Conservation (phyloP, 139 green algal genomes). For the Chlorella sp. region DNA sequence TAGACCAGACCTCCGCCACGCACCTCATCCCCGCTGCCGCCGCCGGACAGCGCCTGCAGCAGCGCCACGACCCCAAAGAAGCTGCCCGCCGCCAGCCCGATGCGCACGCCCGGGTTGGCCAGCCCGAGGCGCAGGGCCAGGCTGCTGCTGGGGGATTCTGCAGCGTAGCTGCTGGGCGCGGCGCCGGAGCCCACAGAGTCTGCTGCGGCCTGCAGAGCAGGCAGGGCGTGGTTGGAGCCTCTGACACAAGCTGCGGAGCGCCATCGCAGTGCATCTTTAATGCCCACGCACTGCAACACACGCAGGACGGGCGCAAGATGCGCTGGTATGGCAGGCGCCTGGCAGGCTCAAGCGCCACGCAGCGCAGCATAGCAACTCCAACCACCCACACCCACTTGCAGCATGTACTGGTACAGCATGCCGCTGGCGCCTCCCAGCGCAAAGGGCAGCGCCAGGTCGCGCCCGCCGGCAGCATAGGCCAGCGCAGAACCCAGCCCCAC, state of each 20-base stretch:
- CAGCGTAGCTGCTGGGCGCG: background rate
- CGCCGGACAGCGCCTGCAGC: background rate
- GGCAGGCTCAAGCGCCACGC: no score
- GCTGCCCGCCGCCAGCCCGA: background rate
- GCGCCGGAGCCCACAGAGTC: conserved; percentile 8
- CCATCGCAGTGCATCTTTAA: no score
- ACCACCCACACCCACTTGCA: conserved; percentile 54
- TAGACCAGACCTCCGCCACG: background rate
- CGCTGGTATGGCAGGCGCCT: no score
- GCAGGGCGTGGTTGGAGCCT: background rate
- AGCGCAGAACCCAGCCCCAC: conserved; percentile 58
- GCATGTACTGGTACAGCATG: conserved; percentile 76
- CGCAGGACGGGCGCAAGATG: no score
- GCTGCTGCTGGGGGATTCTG: background rate
- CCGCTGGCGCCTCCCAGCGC: conserved; percentile 61
- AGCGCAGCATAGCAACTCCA: conserved; percentile 7
- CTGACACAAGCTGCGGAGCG: no score
- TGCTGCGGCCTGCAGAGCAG: background rate
- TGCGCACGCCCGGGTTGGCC: conserved; percentile 7
- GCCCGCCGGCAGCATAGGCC: conserved; percentile 43
- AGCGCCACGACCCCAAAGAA: background rate
- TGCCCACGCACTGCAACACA: no score
- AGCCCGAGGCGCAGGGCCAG: background rate
- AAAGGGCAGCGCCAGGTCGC: conserved; percentile 71
- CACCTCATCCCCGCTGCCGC: background rate